Conservation (phyloP, 768 basidiomycete species). For the Rhodotorula taiwanensis region DNA sequence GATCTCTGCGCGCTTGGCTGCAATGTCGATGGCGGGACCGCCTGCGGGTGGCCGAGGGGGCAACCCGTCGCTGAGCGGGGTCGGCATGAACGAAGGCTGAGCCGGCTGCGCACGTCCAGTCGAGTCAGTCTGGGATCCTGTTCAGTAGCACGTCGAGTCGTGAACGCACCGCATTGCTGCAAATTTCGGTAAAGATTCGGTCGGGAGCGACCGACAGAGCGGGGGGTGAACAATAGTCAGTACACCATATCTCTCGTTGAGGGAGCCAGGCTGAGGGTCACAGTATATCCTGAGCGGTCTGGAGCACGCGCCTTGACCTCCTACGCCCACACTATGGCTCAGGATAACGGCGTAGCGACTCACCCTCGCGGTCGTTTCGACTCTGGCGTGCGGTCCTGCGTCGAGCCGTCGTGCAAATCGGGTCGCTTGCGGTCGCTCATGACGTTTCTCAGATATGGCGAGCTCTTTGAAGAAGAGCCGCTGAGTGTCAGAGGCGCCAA, state of each 20-base stretch:
- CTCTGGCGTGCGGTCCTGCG: neutral
- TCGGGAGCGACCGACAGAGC: neutral
- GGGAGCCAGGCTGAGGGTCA: too few species aligned
- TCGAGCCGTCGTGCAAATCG: constrained; percentile 27
- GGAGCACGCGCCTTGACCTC: too few species aligned
- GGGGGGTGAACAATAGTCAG: too few species aligned
- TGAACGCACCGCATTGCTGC: constrained; percentile 25
- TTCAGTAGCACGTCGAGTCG: neutral
- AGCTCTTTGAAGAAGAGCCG: too few species aligned
- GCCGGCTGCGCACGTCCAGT: constrained; percentile 9
- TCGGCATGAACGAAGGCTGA: constrained; percentile 19
- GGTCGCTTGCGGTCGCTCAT: constrained; percentile 28
- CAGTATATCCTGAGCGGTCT: too few species aligned
- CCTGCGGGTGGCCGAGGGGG: constrained; percentile 47
- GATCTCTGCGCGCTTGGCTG: constrained; percentile 68
- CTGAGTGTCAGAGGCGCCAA: too few species aligned
- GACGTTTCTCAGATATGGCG: neutral
- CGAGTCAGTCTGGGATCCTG: neutral
- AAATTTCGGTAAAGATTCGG: neutral
- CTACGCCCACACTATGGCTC: too few species aligned
- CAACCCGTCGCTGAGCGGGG: constrained; percentile 11
- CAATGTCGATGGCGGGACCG: constrained; percentile 57
- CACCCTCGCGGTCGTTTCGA: constrained; percentile 33
- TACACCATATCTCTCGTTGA: too few species aligned
- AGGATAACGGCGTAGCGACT: constrained; percentile 1